Conservation (phyloP, 1,284 basidiomycete genomes). For the Cutaneotrichosporon cutaneum region DNA sequence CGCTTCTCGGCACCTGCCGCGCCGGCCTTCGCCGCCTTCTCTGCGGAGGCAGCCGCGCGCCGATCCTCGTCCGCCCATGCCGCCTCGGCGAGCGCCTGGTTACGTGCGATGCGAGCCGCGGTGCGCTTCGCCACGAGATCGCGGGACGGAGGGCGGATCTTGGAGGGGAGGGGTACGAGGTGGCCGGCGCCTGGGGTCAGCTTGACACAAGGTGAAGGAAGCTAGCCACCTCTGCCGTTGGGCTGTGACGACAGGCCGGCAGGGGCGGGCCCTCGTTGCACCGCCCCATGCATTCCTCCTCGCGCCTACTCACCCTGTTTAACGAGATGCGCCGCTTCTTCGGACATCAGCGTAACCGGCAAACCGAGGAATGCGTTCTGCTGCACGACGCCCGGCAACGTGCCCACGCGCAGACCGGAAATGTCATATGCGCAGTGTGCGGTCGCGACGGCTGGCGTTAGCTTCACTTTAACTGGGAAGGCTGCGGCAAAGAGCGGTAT, state of each 20-base stretch:
- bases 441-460: conserved; percentile 63
- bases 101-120: conserved; percentile 28
- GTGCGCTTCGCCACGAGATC: conserved; percentile 56
- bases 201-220: neutral
- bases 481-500: too few species aligned
- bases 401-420: conserved; percentile 82
- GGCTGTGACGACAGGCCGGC: too few species aligned
- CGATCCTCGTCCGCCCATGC: conserved; percentile 56
- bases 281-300: too few species aligned
- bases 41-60: conserved; percentile 31
- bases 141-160: conserved; percentile 59
- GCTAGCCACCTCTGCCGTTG: too few species aligned
- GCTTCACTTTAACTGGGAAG: too few species aligned
- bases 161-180: conserved; percentile 71
- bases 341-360: conserved; percentile 81
- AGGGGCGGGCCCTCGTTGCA: too few species aligned
- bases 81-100: conserved; percentile 19
- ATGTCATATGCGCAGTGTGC: conserved; percentile 77
- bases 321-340: conserved; percentile 86
- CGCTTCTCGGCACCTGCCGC: conserved; percentile 61
- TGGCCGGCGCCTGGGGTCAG: conserved; percentile 65
- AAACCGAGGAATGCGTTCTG: conserved; percentile 95
- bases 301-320: conserved; percentile 62
- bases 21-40: conserved; percentile 58
- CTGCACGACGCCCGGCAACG: conserved; percentile 89